phyloP scores from a whole-genome alignment of 345 rosid species.

The Physaria fendleri region DNA sequence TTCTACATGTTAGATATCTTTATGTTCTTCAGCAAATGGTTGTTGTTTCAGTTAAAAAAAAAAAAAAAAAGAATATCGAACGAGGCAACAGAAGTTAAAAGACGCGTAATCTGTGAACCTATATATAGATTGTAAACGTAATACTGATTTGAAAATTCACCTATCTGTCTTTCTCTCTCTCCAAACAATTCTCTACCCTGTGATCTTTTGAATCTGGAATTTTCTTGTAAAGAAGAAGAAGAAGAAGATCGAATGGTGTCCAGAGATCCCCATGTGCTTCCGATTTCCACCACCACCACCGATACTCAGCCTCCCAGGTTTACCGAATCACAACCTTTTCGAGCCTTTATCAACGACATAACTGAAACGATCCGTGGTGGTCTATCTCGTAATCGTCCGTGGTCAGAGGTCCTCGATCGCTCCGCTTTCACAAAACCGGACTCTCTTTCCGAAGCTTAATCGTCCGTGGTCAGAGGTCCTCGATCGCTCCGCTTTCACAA shows the following conservation, averaged over 20 bases:
- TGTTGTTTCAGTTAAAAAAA: too few relatives aligned
- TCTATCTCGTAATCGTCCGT: constrained; percentile 24
- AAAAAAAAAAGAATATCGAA: too few relatives aligned
- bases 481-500: constrained; percentile 36
- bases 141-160: too few relatives aligned
- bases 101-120: too few relatives aligned
- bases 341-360: not conserved
- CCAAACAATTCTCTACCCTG: too few relatives aligned
- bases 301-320: constrained; percentile 1
- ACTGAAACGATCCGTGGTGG: constrained; percentile 5
- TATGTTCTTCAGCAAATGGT: too few relatives aligned
- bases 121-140: too few relatives aligned
- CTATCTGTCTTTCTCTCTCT: too few relatives aligned
- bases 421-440: constrained; percentile 38
- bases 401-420: constrained; percentile 35
- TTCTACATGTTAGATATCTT: too few relatives aligned
- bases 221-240: too few relatives aligned
- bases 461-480: constrained; percentile 33
- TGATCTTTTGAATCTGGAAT: too few relatives aligned
- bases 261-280: constrained; percentile 19
- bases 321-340: constrained; percentile 16
- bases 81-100: too few relatives aligned
- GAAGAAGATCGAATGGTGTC: constrained; percentile 24
- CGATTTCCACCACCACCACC: constrained; percentile 22
- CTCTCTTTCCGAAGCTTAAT: constrained; percentile 28